Evolutionary conservation across 225 moss, liverwort and hornwort species (phyloP), one percentile per base, ranked within the genome.

Genomic region (Pseudoscleropodium purum): DNA sequence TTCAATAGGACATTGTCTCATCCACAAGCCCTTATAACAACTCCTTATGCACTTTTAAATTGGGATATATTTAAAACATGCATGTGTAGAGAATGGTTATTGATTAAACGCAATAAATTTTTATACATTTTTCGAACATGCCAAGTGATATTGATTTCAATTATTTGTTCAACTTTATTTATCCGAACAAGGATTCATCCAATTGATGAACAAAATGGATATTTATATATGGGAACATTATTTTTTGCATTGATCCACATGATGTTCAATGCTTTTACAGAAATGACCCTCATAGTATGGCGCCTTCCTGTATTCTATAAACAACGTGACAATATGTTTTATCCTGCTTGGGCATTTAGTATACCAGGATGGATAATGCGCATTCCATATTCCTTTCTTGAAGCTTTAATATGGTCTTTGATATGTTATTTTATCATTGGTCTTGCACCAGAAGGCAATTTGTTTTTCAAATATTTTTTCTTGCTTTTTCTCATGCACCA

Each of bases 271-370:
- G 94, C 91, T 13, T 94, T 93, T 49, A 88, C 87, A 18, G 83
- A 94, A 75, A 94, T 93, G 93, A 90, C 90, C 6, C 82, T 93
- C 9, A 93, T 62, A 2, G 87, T 91, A n/a, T 93, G 92, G 94
- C 87, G 90, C 10, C 92, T 94, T 85, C 92, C 88, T 19, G 87
- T 94, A 31, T 92, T 92, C 16, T 93, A 94, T 30, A 94, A 93
- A 89, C 94, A 94, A 85, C 88, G 89, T 15, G 92, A 94, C 37
- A 94, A 93, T 31, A 87, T 93, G 83, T 93, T 93, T 74, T 94
- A 94, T 84, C 93, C 92, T 25, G 90, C 91, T 15, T 94, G 94
- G 92, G 94, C 93, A n/a, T 94, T 92, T 75, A 92, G 89, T 62
- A 11, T 93, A n/a, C 92, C 85, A 7, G 91, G 92, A 9, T 94